Percentiles rank a stretch among this genome's conserved stretches.
These are phyloP conservation scores for Coemansia sp. DNA, from an alignment of 192 early-diverging fungal species.

Conservation along the genomic window DNA sequence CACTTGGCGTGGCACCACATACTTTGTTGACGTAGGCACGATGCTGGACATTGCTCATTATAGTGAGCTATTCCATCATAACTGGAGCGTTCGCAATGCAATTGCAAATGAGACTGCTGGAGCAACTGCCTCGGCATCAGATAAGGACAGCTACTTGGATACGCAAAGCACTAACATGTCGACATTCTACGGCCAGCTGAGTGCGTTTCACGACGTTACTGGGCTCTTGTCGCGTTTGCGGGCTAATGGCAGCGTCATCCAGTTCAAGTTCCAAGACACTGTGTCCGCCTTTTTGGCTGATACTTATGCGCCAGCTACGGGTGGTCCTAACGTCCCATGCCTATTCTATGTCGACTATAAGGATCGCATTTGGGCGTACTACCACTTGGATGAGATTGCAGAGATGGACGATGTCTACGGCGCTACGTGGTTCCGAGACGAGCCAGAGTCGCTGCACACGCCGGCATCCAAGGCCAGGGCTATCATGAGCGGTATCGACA, in stretches of 20 bases:
- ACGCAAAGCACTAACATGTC: conserved; percentile 21
- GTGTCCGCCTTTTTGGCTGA: conserved; percentile 54
- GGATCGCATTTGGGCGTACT: conserved; percentile 57
- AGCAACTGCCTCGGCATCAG: conserved; percentile 17
- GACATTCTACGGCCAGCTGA: conserved; percentile 32
- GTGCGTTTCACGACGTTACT: conserved; percentile 39
- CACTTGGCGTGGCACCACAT: conserved; percentile 55
- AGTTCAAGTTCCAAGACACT: conserved; percentile 58
- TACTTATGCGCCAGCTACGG: conserved; percentile 53
- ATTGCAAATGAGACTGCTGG: conserved; percentile 20
- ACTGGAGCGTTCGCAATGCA: conserved; percentile 31
- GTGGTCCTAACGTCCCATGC: conserved; percentile 57
- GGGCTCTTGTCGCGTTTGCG: conserved; percentile 50
- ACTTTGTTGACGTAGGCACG: conserved; percentile 52
- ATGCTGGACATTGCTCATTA: conserved; percentile 53
- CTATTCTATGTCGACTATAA: conserved; percentile 59
- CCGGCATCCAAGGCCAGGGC: conserved; percentile 21
- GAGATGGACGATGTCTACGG: conserved; percentile 58
- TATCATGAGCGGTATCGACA: conserved; percentile 20
- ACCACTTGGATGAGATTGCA: conserved; percentile 54
- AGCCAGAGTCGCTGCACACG: conserved; percentile 26
- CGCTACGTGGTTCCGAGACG: conserved; percentile 48
- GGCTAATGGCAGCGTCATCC: conserved; percentile 50
- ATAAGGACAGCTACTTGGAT: conserved; percentile 31
- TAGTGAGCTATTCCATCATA: conserved; percentile 40